These are phyloP conservation scores for Obba rivulosa DNA, from an alignment of 768 basidiomycete species.

Conservation along the genomic window DNA sequence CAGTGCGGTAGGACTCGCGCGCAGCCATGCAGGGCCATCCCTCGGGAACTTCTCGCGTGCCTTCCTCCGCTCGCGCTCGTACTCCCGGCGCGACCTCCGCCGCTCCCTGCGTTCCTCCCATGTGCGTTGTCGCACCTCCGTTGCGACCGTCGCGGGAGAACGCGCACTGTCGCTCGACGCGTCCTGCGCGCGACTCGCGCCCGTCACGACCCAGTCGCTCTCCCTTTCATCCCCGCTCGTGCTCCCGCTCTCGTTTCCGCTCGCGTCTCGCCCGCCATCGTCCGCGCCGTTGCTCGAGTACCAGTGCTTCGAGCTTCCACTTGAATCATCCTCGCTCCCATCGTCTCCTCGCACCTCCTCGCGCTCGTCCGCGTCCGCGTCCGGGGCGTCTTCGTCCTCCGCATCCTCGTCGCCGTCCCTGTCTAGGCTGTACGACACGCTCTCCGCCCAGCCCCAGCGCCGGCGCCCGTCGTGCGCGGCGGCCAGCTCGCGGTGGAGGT, in stretches of 20 bases:
- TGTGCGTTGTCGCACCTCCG: neutral
- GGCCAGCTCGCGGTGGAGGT: slow-evolving; percentile 35
- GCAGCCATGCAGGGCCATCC: slow-evolving; percentile 20
- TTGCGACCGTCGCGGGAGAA: neutral
- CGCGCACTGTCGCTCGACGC: slow-evolving; percentile 4
- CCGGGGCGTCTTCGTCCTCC: slow-evolving; percentile 3
- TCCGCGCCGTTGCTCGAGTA: neutral
- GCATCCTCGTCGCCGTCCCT: slow-evolving; percentile 9
- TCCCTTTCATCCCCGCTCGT: neutral
- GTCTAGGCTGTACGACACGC: slow-evolving; percentile 24
- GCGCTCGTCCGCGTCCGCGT: slow-evolving; percentile 3
- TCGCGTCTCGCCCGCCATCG: neutral
- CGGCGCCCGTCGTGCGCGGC: slow-evolving; percentile 29
- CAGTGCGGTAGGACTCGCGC: slow-evolving; percentile 13
- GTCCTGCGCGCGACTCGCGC: slow-evolving; percentile 14
- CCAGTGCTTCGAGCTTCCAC: too few species aligned
- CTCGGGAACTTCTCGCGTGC: neutral
- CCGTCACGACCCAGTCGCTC: slow-evolving; percentile 23
- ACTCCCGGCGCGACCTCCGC: neutral
- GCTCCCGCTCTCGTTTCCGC: neutral
- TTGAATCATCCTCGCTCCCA: neutral
- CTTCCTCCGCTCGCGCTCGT: neutral
- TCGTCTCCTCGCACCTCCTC: neutral
- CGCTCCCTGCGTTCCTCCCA: neutral
- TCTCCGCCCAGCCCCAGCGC: slow-evolving; percentile 35